Conservation (phyloP, 768 basidiomycete species). For the Pisolithus sp. region DNA sequence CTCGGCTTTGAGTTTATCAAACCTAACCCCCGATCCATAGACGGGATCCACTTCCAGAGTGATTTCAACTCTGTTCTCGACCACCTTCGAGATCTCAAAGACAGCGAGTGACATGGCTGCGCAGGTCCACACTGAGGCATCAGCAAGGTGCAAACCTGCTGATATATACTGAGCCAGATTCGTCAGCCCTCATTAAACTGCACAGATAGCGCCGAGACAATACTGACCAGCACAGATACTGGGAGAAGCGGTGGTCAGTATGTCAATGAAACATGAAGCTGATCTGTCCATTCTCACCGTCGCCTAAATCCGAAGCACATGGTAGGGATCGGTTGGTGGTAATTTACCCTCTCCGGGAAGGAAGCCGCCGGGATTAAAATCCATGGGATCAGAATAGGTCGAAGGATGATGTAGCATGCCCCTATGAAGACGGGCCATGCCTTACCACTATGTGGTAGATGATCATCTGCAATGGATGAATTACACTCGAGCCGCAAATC, state of each 20-base stretch:
- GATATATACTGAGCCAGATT: neutral
- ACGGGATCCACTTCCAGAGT: conserved; percentile 40
- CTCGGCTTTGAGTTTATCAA: no score
- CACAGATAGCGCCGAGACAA: no score
- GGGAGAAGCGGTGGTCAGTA: conserved; percentile 29
- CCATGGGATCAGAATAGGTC: conserved; percentile 31
- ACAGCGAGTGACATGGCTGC: conserved; percentile 35
- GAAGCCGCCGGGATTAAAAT: conserved; percentile 33
- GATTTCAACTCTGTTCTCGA: conserved; percentile 33
- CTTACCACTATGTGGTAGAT: conserved; percentile 10
- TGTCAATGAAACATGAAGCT: conserved; percentile 31
- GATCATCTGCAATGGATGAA: conserved; percentile 4
- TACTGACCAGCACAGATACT: conserved; percentile 1
- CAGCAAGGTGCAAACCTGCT: conserved; percentile 43
- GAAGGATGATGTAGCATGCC: conserved; percentile 30
- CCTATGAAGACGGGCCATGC: conserved; percentile 22
- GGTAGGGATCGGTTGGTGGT: conserved; percentile 35
- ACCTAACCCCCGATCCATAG: no score
- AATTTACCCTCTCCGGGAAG: conserved; percentile 8
- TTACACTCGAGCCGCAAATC: neutral
- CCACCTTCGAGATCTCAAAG: conserved; percentile 34
- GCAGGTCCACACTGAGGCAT: conserved; percentile 34
- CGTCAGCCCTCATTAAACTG: no score
- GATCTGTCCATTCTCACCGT: conserved; percentile 25
- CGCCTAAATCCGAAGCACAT: conserved; percentile 44